Percentiles rank a stretch among this genome's conserved stretches.
phyloP scores from a whole-genome alignment of 179 eudicot species.

The Beta macrorhiza region DNA sequence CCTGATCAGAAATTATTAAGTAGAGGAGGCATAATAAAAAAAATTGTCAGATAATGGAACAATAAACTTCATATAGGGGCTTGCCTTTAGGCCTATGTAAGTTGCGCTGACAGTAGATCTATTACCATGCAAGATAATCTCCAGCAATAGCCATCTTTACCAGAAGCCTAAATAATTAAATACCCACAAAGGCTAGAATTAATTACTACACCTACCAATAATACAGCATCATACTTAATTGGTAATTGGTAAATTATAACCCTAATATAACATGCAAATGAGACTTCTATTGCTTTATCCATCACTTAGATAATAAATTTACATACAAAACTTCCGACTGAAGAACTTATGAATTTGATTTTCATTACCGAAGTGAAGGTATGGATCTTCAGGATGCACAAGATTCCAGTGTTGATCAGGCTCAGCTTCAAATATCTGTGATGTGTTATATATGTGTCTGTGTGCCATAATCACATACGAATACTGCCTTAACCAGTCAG shows the following conservation, averaged over 20 bases:
- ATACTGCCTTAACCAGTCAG: constrained; percentile 5
- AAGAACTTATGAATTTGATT: neutral
- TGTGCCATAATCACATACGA: constrained; percentile 59
- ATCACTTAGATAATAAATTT: neutral
- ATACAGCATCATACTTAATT: neutral
- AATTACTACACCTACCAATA: neutral
- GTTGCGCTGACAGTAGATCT: neutral
- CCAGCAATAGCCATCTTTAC: neutral
- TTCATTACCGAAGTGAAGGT: constrained; percentile 56
- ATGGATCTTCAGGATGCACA: constrained; percentile 56
- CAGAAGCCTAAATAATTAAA: neutral
- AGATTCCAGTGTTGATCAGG: constrained; percentile 70
- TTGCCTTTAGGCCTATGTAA: neutral
- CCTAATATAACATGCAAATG: too few species aligned
- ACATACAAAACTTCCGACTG: neutral
- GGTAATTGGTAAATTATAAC: neutral
- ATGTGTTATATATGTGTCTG: constrained; percentile 48
- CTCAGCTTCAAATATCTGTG: constrained; percentile 62
- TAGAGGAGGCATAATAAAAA: neutral
- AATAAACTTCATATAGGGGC: neutral
- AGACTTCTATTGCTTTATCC: neutral
- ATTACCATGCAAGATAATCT: neutral
- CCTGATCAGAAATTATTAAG: neutral
- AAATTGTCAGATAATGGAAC: neutral
- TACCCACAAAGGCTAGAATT: neutral